phyloP scores from a whole-genome alignment of 2,329 filamentous ascomycete species.

The Thielaviopsis musarum region DNA sequence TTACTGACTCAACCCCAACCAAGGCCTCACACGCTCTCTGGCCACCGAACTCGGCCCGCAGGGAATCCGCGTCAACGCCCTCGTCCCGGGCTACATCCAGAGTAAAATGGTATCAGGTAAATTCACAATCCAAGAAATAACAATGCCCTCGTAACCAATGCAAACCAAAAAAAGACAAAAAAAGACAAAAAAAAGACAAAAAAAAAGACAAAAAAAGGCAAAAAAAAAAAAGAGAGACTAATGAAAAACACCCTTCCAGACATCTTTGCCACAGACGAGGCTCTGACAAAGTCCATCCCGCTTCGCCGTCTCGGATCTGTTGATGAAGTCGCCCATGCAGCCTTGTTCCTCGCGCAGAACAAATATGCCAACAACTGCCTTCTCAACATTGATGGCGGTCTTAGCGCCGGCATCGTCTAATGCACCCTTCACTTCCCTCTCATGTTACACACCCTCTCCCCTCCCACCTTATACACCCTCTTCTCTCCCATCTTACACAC shows the following conservation, averaged over 20 bases:
- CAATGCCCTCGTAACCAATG: too few species aligned
- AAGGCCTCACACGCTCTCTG: constrained; percentile 52
- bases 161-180: too few species aligned
- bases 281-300: constrained; percentile 12
- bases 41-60: constrained; percentile 42
- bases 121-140: not conserved
- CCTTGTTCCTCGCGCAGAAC: constrained; percentile 60
- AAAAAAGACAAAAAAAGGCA: not conserved
- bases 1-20: not conserved
- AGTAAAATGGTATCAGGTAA: constrained; percentile 64
- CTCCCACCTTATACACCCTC: too few species aligned
- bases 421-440: not conserved
- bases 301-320: constrained; percentile 45
- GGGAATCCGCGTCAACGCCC: constrained; percentile 59
- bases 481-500: not conserved
- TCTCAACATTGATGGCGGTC: constrained; percentile 69
- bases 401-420: constrained; percentile 44
- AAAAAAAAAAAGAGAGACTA: not conserved
- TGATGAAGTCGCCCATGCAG: constrained; percentile 67
- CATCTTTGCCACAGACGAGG: not conserved
- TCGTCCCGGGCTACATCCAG: constrained; percentile 69
- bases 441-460: not conserved
- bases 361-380: constrained; percentile 76
- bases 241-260: not conserved
- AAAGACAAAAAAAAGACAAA: too few species aligned